Evolutionary conservation across 352 stramenopile species (phyloP), one percentile per base, ranked within the genome.

Genomic region (Pythium phragmitis): DNA sequence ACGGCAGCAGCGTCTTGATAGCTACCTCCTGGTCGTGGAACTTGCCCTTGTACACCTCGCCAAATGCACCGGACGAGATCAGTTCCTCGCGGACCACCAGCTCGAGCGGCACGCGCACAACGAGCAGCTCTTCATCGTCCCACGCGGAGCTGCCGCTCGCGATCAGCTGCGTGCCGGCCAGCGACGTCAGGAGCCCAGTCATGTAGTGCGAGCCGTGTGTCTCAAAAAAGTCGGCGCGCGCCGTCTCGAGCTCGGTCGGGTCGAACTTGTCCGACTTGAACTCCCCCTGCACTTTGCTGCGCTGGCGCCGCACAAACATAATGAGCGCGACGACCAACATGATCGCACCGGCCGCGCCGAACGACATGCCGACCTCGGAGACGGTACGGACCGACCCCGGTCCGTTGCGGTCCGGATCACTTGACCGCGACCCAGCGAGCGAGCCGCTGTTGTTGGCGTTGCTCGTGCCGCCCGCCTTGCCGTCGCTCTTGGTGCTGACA

Each of bases 1-100:
- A 63, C 46, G 73, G 74, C 30, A 83, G 74, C 21, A 89, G 50
- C 57, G 72, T 75, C 69, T 89, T 88, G 56, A 87, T 69, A 0
- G 78, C 75, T 6, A 89, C 76, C 0, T 63, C 42, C 11, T 71
- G 46, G 19, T 61, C 51, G 14, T 78, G 62, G 34, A 76, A 87
- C 0, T 30, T 61, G 1, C 80, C 80, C 19, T 60, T 61, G 59
- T 82, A 89, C 2, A 89, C 76, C 64, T 88, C 76, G 4, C 76
- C 77, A 53, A 86, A 89, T 0, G 70, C 76, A 26, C 80, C 80
- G 13, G 73, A 60, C 33, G 72, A 74, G 58, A 87, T 73, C n/a
- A 83, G 59, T 4, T 80, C 53, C 14, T 72, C 60, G 6, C 76
- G 59, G 6, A 76, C 45, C 23, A 87, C 60, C 26, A 65, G 68